These are phyloP conservation scores for Ettlia oleoabundans DNA, from an alignment of 139 green algal species.

Conservation along the genomic window DNA sequence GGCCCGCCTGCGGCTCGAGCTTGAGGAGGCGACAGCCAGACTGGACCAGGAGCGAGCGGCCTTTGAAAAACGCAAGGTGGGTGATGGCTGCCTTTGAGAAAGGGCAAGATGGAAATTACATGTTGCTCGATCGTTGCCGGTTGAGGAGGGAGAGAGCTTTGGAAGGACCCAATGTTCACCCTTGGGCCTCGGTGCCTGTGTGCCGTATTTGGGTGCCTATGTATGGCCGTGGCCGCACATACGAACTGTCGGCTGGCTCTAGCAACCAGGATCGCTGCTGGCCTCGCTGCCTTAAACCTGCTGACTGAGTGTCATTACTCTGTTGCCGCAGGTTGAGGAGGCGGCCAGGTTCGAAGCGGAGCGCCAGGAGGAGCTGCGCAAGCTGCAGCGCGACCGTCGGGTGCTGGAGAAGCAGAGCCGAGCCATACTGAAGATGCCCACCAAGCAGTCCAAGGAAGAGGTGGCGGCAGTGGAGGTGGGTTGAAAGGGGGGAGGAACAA, in stretches of 20 bases:
- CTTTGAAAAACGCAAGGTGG: slow-evolving; percentile 71
- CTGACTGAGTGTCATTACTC: too few species aligned
- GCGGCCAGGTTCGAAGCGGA: slow-evolving; percentile 46
- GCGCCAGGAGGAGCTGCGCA: slow-evolving; percentile 54
- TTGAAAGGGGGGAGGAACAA: too few species aligned
- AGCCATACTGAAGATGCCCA: slow-evolving; percentile 76
- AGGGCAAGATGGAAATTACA: too few species aligned
- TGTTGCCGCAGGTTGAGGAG: slow-evolving; percentile 1
- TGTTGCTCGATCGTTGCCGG: too few species aligned
- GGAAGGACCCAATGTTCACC: too few species aligned
- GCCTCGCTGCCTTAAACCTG: too few species aligned
- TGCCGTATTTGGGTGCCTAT: too few species aligned
- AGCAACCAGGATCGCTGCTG: too few species aligned
- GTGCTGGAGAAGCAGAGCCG: slow-evolving; percentile 82
- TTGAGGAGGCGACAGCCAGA: slow-evolving; percentile 63
- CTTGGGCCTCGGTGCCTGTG: too few species aligned
- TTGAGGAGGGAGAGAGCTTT: too few species aligned
- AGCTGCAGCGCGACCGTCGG: slow-evolving; percentile 66
- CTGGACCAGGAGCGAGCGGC: slow-evolving; percentile 68
- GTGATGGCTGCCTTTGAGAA: neutral
- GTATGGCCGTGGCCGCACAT: too few species aligned
- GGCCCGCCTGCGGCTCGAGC: slow-evolving; percentile 57
- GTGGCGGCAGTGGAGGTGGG: slow-evolving; percentile 46
- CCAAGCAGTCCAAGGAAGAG: slow-evolving; percentile 78
- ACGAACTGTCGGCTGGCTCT: too few species aligned